Percentiles rank a stretch among this genome's conserved stretches.
These are phyloP conservation scores for Sclerotinia borealis DNA, from an alignment of 2,329 filamentous ascomycete genomes.

Conservation along the genomic window DNA sequence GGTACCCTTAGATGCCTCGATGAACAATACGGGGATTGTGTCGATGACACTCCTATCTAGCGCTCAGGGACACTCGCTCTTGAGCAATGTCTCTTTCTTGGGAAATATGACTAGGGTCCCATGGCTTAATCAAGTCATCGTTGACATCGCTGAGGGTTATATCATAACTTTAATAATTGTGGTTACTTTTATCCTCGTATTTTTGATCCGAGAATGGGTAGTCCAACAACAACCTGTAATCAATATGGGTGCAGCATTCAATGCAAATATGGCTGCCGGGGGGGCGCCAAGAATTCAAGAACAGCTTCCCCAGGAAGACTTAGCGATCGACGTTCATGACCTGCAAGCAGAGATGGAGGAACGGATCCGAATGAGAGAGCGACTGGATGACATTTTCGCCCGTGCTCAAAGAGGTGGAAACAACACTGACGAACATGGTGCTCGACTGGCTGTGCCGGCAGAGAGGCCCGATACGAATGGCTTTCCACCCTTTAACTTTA, in stretches of 20 bases:
- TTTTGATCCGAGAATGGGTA: conserved; percentile 94
- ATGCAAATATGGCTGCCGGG: conserved; percentile 51
- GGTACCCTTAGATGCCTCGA: conserved; percentile 10
- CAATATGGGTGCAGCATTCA: conserved; percentile 61
- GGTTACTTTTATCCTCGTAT: conserved; percentile 91
- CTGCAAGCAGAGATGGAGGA: conserved; percentile 8
- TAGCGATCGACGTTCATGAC: not conserved
- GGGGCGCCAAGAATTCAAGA: conserved; percentile 29
- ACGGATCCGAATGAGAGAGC: conserved; percentile 13
- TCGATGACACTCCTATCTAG: conserved; percentile 5
- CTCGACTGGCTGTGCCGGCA: not conserved
- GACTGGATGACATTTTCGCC: not conserved
- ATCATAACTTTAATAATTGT: conserved; percentile 90
- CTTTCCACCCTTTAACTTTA: not conserved
- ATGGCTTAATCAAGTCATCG: conserved; percentile 68
- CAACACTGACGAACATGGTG: not conserved
- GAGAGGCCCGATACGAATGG: not conserved
- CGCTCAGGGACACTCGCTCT: conserved; percentile 37
- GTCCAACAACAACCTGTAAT: conserved; percentile 95
- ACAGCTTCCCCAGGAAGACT: conserved; percentile 13
- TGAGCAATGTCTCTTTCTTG: conserved; percentile 52
- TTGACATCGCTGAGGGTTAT: conserved; percentile 85
- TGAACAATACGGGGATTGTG: conserved; percentile 14
- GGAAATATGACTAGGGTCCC: conserved; percentile 62
- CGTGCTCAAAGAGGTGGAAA: conserved; percentile 12